Base-by-base conservation (phyloP, 1,139 yeast genomes). In the Oligophagozyma castellii region DNA sequence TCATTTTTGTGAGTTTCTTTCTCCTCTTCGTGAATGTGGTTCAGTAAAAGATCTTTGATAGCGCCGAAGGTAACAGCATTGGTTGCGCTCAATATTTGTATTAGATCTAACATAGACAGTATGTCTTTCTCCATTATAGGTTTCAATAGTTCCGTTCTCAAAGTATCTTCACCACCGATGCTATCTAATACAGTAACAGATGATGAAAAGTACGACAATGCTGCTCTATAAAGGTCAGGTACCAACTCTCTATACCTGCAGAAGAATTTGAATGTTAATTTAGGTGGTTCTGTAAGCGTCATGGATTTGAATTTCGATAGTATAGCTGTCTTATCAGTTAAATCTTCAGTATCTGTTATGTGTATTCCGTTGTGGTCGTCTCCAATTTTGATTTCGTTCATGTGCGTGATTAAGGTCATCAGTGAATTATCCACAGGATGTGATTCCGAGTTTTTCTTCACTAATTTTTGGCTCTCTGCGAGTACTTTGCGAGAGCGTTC, bases 91-190 rank as follows among this genome's bases (percentile, higher is more conserved):
- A 89, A 54, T 1, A 75, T 67, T 37, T 78, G 77, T 10, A 89
- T 60, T 1, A 89, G 61, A 40, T 86, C 95, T 19, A 83, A 52
- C 0, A 93, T 83, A 1, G 92, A 65, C 57, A 81, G 63, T 15
- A 78, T 48, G 32, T 70, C 67, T 11, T 61, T 56, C 5, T 60
- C 55, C 28, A 68, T 65, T 29, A 83, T 67, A 33, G 63, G 67
- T 24, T 64, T 56, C 23, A 86, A 53, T 2, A 84, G 58, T 14
- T 49, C 46, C 22, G 53, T 45, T 28, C 40, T 43, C 29, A 51
- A 46, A 34, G 80, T 64, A 35, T 68, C 67, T 4, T 61, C 63
- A 5, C 64, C 63, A 1, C 78, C 70, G 5, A 79, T 69, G 26
- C 61, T 56, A 4, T 63, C 58, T 36, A 74, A 67, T 3, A 74